phyloP scores from a whole-genome alignment of 2,329 filamentous ascomycete genomes.

The Capronia coronata region DNA sequence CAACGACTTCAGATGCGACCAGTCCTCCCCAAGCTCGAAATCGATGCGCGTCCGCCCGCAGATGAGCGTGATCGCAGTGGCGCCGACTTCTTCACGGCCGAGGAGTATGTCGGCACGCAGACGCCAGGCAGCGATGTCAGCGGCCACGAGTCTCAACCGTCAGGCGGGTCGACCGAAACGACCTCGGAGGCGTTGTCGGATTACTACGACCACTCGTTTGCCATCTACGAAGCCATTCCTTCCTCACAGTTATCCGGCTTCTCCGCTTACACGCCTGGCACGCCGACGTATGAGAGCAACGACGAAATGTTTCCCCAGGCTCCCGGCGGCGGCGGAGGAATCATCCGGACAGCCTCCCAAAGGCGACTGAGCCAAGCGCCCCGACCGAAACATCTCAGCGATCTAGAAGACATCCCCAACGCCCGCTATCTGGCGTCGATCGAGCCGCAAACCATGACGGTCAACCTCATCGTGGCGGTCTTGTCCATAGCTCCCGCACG shows the following conservation, averaged over 20 bases:
- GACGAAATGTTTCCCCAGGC: slow-evolving; percentile 25
- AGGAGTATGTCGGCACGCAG: slow-evolving; percentile 21
- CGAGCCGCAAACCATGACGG: slow-evolving; percentile 70
- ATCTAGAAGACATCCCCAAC: slow-evolving; percentile 64
- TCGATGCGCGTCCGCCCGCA: slow-evolving; percentile 13
- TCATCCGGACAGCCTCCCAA: slow-evolving; percentile 26
- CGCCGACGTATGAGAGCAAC: slow-evolving; percentile 27
- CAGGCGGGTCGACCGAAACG: slow-evolving; percentile 22
- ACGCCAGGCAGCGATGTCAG: slow-evolving; percentile 26
- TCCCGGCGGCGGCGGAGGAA: slow-evolving; percentile 17
- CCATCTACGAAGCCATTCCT: slow-evolving; percentile 58
- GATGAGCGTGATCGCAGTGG: slow-evolving; percentile 23
- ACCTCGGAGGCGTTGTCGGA: slow-evolving; percentile 46
- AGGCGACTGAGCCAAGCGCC: slow-evolving; percentile 23
- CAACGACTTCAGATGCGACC: slow-evolving; percentile 27
- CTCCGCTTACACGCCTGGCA: slow-evolving; percentile 24
- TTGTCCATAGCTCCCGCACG: slow-evolving; percentile 64
- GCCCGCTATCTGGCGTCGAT: slow-evolving; percentile 60
- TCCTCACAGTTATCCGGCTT: slow-evolving; percentile 52
- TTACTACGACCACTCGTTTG: slow-evolving; percentile 74
- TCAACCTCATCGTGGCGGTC: slow-evolving; percentile 74
- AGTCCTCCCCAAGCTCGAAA: slow-evolving; percentile 25
- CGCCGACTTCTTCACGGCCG: slow-evolving; percentile 25
- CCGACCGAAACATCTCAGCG: slow-evolving; percentile 42
- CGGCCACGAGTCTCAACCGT: slow-evolving; percentile 25